Percentiles rank a stretch among this genome's conserved stretches.
These are phyloP conservation scores for Chytriomyces confervae DNA, from an alignment of 192 early-diverging fungal species.

Conservation along the genomic window DNA sequence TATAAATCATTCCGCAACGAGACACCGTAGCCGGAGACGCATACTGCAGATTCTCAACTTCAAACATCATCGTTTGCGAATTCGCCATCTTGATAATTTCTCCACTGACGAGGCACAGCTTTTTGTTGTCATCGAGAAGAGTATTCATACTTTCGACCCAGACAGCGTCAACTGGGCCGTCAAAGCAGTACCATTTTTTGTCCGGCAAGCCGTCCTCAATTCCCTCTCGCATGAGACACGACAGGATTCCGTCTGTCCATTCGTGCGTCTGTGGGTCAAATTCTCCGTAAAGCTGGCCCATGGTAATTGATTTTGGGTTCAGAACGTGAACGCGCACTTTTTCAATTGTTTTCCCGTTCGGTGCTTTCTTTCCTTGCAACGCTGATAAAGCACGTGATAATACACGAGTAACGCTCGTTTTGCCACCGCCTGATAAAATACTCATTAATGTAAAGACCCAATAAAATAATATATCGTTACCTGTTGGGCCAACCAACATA, in stretches of 20 bases:
- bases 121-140: conserved; percentile 69
- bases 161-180: conserved; percentile 70
- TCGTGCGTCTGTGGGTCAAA: conserved; percentile 69
- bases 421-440: conserved; percentile 50
- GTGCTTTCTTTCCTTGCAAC: conserved; percentile 52
- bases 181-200: conserved; percentile 70
- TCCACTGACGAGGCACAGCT: conserved; percentile 64
- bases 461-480: neutral
- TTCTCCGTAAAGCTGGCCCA: conserved; percentile 71
- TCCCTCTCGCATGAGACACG: conserved; percentile 63
- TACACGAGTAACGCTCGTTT: conserved; percentile 58
- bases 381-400: conserved; percentile 51
- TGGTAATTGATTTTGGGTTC: conserved; percentile 71
- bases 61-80: conserved; percentile 70
- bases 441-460: neutral
- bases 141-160: conserved; percentile 73
- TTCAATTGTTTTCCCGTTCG: conserved; percentile 59
- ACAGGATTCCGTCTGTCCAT: conserved; percentile 68
- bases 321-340: conserved; percentile 61
- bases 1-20: conserved; percentile 71
- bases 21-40: conserved; percentile 71
- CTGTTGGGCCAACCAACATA: conserved; percentile 66
- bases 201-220: conserved; percentile 63
- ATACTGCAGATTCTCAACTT: conserved; percentile 65
- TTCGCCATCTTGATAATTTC: conserved; percentile 72